Conservation (phyloP, 2,329 filamentous ascomycete genomes). For the Nemania sp. region DNA sequence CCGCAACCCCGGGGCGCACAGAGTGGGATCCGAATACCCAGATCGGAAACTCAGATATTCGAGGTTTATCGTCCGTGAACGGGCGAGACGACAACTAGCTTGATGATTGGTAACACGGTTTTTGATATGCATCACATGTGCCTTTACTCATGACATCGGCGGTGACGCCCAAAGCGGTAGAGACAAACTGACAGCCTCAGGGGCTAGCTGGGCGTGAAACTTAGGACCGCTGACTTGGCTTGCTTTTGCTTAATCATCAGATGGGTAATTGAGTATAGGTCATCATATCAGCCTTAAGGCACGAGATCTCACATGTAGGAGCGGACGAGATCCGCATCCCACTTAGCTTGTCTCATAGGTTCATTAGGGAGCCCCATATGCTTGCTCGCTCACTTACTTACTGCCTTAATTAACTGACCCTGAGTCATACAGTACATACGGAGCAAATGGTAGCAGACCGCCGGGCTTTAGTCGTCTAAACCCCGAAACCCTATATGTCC, state of each 20-base stretch:
- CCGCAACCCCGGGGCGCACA: neutral
- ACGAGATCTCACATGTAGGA: neutral
- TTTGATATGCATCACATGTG: neutral
- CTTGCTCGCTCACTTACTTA: neutral
- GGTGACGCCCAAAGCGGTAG: neutral
- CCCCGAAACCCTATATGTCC: neutral
- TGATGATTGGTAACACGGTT: neutral
- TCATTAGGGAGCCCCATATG: neutral
- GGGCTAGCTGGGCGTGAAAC: neutral
- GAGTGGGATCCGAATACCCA: neutral
- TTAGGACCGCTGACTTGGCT: neutral
- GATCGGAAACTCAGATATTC: no score
- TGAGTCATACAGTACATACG: neutral
- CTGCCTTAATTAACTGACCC: neutral
- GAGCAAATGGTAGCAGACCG: neutral
- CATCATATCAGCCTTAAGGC: neutral
- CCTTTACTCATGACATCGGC: neutral
- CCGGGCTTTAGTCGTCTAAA: neutral
- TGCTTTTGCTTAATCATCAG: neutral
- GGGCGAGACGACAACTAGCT: neutral
- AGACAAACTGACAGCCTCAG: neutral
- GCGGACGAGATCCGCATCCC: constrained; percentile 6
- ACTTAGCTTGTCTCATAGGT: neutral
- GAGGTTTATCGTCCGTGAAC: no score
- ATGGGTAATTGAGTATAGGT: neutral